phyloP scores from a whole-genome alignment of 2,329 filamentous ascomycete genomes.

The Scytalidium sp. region DNA sequence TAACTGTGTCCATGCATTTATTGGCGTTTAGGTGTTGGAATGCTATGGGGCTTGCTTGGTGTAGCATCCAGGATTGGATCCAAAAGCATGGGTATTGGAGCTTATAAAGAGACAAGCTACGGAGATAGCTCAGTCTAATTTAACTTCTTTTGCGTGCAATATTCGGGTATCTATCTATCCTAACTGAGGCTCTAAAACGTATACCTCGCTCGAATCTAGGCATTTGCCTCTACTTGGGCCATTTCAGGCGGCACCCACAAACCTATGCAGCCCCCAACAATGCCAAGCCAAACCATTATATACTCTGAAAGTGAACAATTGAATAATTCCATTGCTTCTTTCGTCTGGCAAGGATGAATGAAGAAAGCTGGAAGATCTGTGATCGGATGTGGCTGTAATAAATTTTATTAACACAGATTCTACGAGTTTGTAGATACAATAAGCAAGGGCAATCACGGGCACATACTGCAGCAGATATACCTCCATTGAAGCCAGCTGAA shows the following conservation, averaged over 20 bases:
- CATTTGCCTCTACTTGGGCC: conserved; percentile 31
- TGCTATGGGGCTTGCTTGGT: conserved; percentile 7
- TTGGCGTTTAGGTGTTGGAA: conserved; percentile 12
- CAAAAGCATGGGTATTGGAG: conserved; percentile 1
- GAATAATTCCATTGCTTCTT: conserved; percentile 72
- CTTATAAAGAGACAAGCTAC: background rate
- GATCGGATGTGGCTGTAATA: conserved; percentile 62
- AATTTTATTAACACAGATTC: conserved; percentile 3
- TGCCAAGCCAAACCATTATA: conserved; percentile 84
- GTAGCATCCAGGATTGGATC: background rate
- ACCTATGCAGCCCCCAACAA: conserved; percentile 77
- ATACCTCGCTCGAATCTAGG: background rate
- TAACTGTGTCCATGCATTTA: background rate
- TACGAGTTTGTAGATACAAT: background rate
- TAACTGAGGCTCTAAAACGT: background rate
- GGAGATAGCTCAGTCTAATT: background rate
- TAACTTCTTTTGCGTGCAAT: background rate
- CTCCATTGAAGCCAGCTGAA: conserved; percentile 62
- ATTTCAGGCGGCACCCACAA: conserved; percentile 74
- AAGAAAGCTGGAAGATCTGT: conserved; percentile 80
- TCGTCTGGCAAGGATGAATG: conserved; percentile 87
- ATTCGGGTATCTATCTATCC: background rate
- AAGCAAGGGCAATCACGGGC: background rate
- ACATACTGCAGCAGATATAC: conserved; percentile 75
- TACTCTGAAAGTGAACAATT: conserved; percentile 63